These are phyloP conservation scores for Linnemannia hyalina DNA, from an alignment of 192 early-diverging fungal species.

Conservation along the genomic window DNA sequence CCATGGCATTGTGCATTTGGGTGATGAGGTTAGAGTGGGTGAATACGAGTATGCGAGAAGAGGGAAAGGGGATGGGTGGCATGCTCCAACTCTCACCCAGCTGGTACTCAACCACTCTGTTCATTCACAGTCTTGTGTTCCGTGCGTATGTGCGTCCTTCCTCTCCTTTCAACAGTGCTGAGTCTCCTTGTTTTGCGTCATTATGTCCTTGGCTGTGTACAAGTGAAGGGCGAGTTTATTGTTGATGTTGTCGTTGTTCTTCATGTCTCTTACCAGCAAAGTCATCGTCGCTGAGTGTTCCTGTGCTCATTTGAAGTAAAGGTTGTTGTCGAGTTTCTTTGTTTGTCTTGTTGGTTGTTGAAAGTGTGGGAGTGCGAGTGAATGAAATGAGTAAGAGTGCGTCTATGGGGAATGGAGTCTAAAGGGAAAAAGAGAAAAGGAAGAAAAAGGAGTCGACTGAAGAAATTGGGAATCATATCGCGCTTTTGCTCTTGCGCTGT, in stretches of 20 bases:
- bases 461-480: neutral
- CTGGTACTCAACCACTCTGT: no score
- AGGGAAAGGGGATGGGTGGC: no score
- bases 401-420: neutral
- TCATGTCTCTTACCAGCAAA: slow-evolving; percentile 36
- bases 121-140: no score
- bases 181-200: no score
- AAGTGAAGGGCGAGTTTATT: neutral
- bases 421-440: neutral
- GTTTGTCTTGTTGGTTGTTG: neutral
- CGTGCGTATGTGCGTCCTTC: no score
- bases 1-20: neutral
- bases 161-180: no score
- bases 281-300: slow-evolving; percentile 50
- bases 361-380: neutral
- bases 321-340: neutral
- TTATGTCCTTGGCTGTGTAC: neutral
- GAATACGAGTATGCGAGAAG: no score
- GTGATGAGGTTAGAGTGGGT: no score
- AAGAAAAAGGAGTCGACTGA: neutral
- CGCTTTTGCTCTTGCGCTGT: neutral
- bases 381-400: neutral
- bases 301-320: slow-evolving; percentile 32
- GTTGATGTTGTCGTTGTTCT: neutral
- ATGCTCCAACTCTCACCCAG: no score